Evolutionary conservation across 768 basidiomycete genomes (phyloP).

Genomic region (Leccinum pellstonianum): DNA sequence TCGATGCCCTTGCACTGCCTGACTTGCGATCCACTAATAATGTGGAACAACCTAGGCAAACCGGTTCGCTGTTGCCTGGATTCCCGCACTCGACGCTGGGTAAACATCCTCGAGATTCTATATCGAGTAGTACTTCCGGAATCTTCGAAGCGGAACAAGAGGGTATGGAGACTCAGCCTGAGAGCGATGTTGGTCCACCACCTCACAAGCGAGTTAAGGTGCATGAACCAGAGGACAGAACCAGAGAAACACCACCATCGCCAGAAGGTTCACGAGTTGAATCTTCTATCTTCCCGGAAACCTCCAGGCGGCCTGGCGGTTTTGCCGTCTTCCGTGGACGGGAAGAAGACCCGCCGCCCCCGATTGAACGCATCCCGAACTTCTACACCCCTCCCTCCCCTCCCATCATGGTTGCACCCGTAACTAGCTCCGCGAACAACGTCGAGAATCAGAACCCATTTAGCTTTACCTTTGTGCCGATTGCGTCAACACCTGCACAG

Average conservation of each 20-base stretch:
- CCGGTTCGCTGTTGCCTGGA: slow-evolving; percentile 33
- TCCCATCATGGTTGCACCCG: slow-evolving; percentile 32
- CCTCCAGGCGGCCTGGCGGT: slow-evolving; percentile 27
- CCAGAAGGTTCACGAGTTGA: slow-evolving; percentile 16
- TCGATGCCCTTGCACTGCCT: slow-evolving; percentile 13
- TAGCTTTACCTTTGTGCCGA: slow-evolving; percentile 49
- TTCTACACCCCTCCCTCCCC: slow-evolving; percentile 47
- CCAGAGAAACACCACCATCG: slow-evolving; percentile 12
- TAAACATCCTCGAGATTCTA: slow-evolving; percentile 61
- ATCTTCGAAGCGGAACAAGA: slow-evolving; percentile 44
- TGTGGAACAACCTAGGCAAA: slow-evolving; percentile 13
- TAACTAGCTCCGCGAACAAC: slow-evolving; percentile 49
- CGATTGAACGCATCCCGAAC: slow-evolving; percentile 51
- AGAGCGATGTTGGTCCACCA: slow-evolving; percentile 41
- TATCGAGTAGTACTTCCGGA: slow-evolving; percentile 42
- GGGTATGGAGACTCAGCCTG: slow-evolving; percentile 38
- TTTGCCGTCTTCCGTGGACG: slow-evolving; percentile 52
- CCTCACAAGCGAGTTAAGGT: slow-evolving; percentile 53
- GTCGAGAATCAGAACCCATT: slow-evolving; percentile 57
- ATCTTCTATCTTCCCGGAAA: slow-evolving; percentile 14
- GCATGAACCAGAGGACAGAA: slow-evolving; percentile 27
- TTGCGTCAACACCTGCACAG: slow-evolving; percentile 52
- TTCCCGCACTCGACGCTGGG: slow-evolving; percentile 52
- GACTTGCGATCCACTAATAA: slow-evolving; percentile 11
- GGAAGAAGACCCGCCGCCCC: slow-evolving; percentile 46